phyloP scores from a whole-genome alignment of 140 eudicot genomes.

The Flaveria floridana region DNA sequence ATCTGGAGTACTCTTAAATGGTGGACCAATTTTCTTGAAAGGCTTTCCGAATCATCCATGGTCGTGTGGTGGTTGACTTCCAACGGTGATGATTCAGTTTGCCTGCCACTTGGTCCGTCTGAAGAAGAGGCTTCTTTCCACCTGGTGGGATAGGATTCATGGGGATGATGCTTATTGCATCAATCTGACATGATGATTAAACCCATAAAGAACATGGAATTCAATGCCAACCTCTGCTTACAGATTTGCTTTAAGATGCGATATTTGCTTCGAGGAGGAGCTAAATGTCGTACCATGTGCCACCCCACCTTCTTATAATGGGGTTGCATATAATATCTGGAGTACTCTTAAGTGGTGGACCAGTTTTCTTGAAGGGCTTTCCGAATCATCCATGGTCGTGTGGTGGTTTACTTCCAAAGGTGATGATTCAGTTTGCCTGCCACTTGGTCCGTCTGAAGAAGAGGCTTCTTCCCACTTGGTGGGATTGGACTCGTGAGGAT shows the following conservation, averaged over 20 bases:
- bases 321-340: slow-evolving; percentile 63
- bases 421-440: slow-evolving; percentile 81
- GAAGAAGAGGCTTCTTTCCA: slow-evolving; percentile 62
- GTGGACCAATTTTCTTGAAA: slow-evolving; percentile 66
- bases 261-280: too few species aligned
- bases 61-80: slow-evolving; percentile 60
- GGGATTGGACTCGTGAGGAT: slow-evolving; percentile 49
- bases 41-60: slow-evolving; percentile 92
- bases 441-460: slow-evolving; percentile 77
- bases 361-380: slow-evolving; percentile 70
- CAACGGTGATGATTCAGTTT: slow-evolving; percentile 82
- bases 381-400: slow-evolving; percentile 76
- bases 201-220: slow-evolving; percentile 34
- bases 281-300: too few species aligned
- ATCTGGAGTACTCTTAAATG: slow-evolving; percentile 71
- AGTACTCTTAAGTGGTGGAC: slow-evolving; percentile 79
- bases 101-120: slow-evolving; percentile 77
- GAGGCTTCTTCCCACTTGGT: slow-evolving; percentile 57
- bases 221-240: slow-evolving; percentile 44
- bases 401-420: slow-evolving; percentile 65
- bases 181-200: slow-evolving; percentile 39
- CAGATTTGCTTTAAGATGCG: slow-evolving; percentile 31
- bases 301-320: slow-evolving; percentile 40
- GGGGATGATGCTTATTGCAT: slow-evolving; percentile 67
- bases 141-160: slow-evolving; percentile 50